Conservation (phyloP, 2,329 filamentous ascomycete genomes). For the Zalaria sp. region DNA sequence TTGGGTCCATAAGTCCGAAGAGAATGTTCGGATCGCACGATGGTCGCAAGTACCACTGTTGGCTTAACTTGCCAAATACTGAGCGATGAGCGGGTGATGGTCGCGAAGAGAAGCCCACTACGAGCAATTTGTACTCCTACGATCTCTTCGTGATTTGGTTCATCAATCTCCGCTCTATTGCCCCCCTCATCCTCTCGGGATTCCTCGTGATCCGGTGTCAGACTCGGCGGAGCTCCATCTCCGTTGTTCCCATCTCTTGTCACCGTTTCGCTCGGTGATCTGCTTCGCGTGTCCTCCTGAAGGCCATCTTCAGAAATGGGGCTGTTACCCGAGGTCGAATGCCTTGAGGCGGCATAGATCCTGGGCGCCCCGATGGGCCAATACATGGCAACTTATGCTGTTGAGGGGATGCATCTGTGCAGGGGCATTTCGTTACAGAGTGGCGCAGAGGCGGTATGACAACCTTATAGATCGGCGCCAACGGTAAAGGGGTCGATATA, state of each 20-base stretch:
- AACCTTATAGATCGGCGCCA: too few species aligned
- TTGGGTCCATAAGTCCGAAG: slow-evolving; percentile 75
- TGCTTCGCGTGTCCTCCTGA: slow-evolving; percentile 9
- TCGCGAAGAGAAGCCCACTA: slow-evolving; percentile 71
- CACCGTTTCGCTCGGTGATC: background rate
- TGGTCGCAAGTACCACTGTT: slow-evolving; percentile 71
- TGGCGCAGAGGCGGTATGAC: too few species aligned
- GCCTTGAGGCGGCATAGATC: slow-evolving; percentile 66
- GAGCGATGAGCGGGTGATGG: slow-evolving; percentile 71
- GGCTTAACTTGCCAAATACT: slow-evolving; percentile 97
- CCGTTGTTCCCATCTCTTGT: background rate
- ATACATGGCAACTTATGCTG: slow-evolving; percentile 50
- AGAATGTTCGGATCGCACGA: slow-evolving; percentile 69
- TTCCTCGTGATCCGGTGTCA: background rate
- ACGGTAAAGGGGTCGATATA: too few species aligned
- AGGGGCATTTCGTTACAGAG: background rate
- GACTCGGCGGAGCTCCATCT: background rate
- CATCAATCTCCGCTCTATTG: background rate
- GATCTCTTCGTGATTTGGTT: slow-evolving; percentile 31
- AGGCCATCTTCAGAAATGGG: slow-evolving; percentile 46
- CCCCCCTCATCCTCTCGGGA: background rate
- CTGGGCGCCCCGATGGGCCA: slow-evolving; percentile 78
- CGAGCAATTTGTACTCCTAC: slow-evolving; percentile 64
- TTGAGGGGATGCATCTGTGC: slow-evolving; percentile 4
- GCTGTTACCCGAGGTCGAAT: slow-evolving; percentile 37